Conservation (phyloP, 441 rosid genomes). For the Jatropha multifida region DNA sequence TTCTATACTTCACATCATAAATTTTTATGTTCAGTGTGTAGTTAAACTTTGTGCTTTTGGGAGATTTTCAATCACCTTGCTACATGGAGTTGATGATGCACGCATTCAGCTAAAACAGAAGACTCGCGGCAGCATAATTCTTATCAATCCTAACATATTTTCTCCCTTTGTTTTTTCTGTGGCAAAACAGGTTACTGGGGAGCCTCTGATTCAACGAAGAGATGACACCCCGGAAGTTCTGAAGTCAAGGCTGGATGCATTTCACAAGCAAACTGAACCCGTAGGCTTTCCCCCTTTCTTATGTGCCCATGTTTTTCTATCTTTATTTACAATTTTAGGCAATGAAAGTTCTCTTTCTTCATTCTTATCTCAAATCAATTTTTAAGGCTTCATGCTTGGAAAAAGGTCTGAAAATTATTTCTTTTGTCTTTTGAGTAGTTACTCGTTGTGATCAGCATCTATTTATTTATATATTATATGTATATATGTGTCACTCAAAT, state of each 20-base stretch:
- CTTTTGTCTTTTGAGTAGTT: background rate
- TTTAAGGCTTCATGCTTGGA: background rate
- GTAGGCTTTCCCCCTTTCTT: background rate
- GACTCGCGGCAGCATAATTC: background rate
- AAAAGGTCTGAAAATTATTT: background rate
- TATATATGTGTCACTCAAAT: background rate
- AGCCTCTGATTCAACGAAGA: conserved; percentile 3
- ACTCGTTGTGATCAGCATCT: background rate
- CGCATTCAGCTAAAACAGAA: background rate
- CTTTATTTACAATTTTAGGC: background rate
- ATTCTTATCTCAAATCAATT: background rate
- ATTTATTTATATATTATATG: background rate
- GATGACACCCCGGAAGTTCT: conserved; percentile 7
- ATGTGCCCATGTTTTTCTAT: background rate
- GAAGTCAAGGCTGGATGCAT: conserved; percentile 7
- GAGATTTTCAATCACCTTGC: background rate
- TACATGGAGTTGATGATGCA: background rate
- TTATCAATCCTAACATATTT: background rate
- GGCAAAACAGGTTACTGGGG: background rate
- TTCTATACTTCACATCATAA: background rate
- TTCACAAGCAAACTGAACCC: conserved; percentile 7
- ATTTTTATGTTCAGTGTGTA: background rate
- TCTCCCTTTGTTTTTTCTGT: background rate
- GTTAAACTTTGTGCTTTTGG: background rate
- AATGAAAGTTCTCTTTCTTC: background rate